Evolutionary conservation across 2,329 filamentous ascomycete species (phyloP).

Genomic region (Waltergamsia citrina): DNA sequence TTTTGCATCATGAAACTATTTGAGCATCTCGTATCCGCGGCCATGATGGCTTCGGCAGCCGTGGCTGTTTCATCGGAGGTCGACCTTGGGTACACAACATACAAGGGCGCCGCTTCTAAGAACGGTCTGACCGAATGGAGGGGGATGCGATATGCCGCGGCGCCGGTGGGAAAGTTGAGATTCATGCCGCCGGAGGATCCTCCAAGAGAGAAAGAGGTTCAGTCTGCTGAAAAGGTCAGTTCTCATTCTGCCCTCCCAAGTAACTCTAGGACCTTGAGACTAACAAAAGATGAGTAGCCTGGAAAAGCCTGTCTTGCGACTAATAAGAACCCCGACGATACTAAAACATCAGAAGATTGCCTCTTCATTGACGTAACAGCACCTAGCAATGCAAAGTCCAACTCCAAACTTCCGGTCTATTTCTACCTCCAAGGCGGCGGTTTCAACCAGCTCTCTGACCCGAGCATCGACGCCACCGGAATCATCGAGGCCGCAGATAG

Average conservation of each 20-base stretch:
- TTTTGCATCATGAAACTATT: no score
- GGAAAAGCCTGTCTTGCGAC: conserved; percentile 20
- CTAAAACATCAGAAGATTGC: conserved; percentile 50
- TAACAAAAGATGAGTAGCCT: conserved; percentile 9
- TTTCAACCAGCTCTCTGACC: conserved; percentile 38
- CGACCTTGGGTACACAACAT: conserved; percentile 57
- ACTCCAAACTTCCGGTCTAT: conserved; percentile 53
- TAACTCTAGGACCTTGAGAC: no score
- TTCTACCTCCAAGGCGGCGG: conserved; percentile 51
- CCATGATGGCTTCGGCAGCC: neutral
- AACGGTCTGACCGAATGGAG: conserved; percentile 63
- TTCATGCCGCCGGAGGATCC: conserved; percentile 63
- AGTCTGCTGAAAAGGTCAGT: conserved; percentile 44
- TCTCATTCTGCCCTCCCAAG: neutral
- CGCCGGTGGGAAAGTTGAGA: conserved; percentile 55
- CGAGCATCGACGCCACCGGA: conserved; percentile 49
- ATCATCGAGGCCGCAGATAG: conserved; percentile 47
- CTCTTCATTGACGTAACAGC: conserved; percentile 59
- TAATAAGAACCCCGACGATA: conserved; percentile 11
- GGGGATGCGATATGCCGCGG: conserved; percentile 64
- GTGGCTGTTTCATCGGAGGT: conserved; percentile 23
- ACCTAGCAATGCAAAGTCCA: conserved; percentile 37
- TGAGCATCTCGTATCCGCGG: no score
- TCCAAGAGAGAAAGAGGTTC: conserved; percentile 26
- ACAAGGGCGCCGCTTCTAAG: conserved; percentile 42